Evolutionary conservation across 345 rosid species (phyloP).

Genomic region (Noccaea bulbosa): DNA sequence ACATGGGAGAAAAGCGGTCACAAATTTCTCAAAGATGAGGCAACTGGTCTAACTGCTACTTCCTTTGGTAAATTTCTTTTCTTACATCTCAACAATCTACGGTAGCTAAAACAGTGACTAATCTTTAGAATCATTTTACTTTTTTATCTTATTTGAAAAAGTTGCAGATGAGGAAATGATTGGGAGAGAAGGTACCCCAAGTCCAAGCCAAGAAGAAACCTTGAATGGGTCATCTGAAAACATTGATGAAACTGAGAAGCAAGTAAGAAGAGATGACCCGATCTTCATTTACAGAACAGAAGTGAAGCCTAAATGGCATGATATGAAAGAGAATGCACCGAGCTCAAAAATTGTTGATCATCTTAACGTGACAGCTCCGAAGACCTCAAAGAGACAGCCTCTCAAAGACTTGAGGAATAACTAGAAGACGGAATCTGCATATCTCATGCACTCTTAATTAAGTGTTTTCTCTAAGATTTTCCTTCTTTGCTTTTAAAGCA

Average conservation of each 20-base stretch:
- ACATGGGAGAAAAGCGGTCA: neutral
- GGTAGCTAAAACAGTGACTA: no score
- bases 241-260: constrained; percentile 17
- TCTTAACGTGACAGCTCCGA: constrained; percentile 41
- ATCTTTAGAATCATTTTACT: neutral
- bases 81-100: neutral
- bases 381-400: constrained; percentile 39
- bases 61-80: constrained; percentile 14
- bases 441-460: constrained; percentile 28
- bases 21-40: constrained; percentile 9
- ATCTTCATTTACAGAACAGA: constrained; percentile 24
- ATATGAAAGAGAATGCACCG: constrained; percentile 44
- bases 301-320: constrained; percentile 26
- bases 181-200: constrained; percentile 16
- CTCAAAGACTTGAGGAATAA: constrained; percentile 35
- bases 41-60: constrained; percentile 12
- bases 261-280: constrained; percentile 30
- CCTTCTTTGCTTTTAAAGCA: neutral
- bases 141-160: neutral
- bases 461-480: neutral
- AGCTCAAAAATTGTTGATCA: constrained; percentile 32
- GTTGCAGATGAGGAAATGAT: constrained; percentile 30
- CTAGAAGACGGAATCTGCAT: constrained; percentile 32
- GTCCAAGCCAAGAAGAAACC: constrained; percentile 10
- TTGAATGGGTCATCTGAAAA: constrained; percentile 1